These are phyloP conservation scores for Neoarthrinium moseri DNA, from an alignment of 2,329 filamentous ascomycete genomes.

Conservation along the genomic window DNA sequence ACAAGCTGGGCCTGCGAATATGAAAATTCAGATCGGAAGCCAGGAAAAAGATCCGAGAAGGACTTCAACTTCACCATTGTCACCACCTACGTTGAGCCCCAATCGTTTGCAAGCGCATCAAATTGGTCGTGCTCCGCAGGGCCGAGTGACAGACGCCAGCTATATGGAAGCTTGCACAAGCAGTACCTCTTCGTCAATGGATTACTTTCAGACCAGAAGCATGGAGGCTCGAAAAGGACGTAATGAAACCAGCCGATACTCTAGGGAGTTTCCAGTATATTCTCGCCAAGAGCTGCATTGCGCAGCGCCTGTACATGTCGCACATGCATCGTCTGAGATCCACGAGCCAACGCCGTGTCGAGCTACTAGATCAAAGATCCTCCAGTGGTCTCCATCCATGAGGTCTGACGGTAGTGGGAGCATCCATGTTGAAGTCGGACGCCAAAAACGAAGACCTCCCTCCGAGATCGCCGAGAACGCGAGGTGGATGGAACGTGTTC, in stretches of 20 bases:
- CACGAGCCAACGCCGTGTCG: constrained; percentile 23
- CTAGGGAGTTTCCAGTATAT: neutral
- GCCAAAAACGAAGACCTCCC: constrained; percentile 14
- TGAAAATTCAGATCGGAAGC: no score
- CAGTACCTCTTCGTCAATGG: no score
- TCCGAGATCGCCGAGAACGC: constrained; percentile 8
- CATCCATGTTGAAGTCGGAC: constrained; percentile 9
- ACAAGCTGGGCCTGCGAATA: no score
- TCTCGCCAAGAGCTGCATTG: neutral
- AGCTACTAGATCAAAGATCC: constrained; percentile 15
- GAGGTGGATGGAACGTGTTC: constrained; percentile 3
- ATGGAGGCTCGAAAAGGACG: neutral
- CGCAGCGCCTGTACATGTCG: constrained; percentile 15
- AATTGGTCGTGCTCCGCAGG: no score
- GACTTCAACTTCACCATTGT: no score
- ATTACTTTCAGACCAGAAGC: no score
- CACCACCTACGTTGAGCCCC: no score
- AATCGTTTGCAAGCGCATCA: no score
- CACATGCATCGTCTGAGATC: constrained; percentile 22
- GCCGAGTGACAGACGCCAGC: no score
- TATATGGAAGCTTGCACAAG: no score
- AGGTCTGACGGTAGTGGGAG: constrained; percentile 17
- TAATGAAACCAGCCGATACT: neutral
- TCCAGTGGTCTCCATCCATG: constrained; percentile 26
- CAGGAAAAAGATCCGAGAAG: no score